Evolutionary conservation across 1,139 yeast genomes (phyloP), one percentile per base, ranked within the genome.

Genomic region (Hanseniaspora uvarum): DNA sequence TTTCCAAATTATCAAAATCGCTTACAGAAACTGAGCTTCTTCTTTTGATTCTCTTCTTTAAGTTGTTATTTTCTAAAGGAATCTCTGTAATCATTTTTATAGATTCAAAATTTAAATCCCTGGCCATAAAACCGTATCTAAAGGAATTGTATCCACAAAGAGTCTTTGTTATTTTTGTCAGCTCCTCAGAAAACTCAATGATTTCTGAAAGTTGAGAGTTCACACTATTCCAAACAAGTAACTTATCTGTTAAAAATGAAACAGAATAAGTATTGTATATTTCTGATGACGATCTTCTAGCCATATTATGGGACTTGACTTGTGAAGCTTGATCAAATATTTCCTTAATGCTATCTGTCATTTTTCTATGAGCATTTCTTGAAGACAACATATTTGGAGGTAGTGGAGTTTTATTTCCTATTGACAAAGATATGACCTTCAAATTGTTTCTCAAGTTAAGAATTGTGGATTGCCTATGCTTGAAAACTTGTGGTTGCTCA

Each of bases 381-480:
- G 77, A 69, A 59, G 78, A 73, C 1, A 79, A 79, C 38, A 76
- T 56, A 59, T 66, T 75, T 57, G 75, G 78, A 0, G 80, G 79
- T 38, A 76, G 57, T 1, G 78, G 78, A 1, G 69, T 62, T 58
- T 75, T 75, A 41, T 68, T 73, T 5, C 62, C 54, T 19, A 75
- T 58, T 0, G 79, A 76, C 11, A 74, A 65, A 6, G 75, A 72
- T 41, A 75, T 65, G 59, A 74, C 59, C 2, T 68, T 58, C 26
- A 61, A 56, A 36, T 66, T 62, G 21, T 48, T 41, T 14, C 67
- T 65, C 43, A 74, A 58, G 10, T 75, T 67, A 1, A 74, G 76
- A 8, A 70, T 69, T 7, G 71, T 59, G 51, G 76, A 77, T 53
- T 78, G 63, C 58, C 79, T 65, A 56, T 75, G 74, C 0, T 71